Percentiles rank a stretch among this genome's conserved stretches.
Conservation (phyloP, 352 stramenopile species). For the Phytophthora uliginosa region DNA sequence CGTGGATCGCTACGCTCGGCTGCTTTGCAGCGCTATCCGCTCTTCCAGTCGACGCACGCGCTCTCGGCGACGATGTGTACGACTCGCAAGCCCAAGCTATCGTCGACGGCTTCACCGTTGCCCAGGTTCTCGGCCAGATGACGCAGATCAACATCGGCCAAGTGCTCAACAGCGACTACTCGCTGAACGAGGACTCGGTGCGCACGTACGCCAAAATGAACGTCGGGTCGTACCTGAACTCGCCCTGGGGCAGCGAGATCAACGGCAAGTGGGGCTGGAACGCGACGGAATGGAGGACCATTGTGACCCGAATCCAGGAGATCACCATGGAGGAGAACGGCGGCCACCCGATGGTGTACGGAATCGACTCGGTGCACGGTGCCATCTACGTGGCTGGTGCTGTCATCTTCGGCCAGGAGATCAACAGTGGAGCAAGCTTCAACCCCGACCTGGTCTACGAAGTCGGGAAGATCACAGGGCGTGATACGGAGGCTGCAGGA, state of each 20-base stretch:
- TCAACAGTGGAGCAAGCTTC: constrained; percentile 92
- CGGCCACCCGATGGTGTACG: constrained; percentile 83
- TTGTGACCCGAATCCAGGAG: constrained; percentile 83
- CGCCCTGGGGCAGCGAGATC: constrained; percentile 39
- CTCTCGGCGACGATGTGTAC: constrained; percentile 34
- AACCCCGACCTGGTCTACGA: constrained; percentile 80
- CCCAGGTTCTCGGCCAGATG: constrained; percentile 89
- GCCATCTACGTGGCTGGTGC: constrained; percentile 89
- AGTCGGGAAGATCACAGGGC: constrained; percentile 77
- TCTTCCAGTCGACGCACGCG: constrained; percentile 10
- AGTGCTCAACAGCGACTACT: constrained; percentile 70
- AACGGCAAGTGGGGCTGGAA: constrained; percentile 57
- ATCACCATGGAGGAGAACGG: constrained; percentile 77
- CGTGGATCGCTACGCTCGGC: constrained; percentile 40
- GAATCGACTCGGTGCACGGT: constrained; percentile 93
- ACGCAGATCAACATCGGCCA: constrained; percentile 90
- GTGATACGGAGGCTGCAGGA: constrained; percentile 88
- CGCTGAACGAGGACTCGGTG: constrained; percentile 69
- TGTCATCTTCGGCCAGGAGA: constrained; percentile 89
- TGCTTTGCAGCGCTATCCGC: constrained; percentile 38
- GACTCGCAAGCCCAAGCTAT: constrained; percentile 62
- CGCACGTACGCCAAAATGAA: constrained; percentile 76
- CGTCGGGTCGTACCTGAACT: constrained; percentile 92
- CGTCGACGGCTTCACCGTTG: constrained; percentile 58
- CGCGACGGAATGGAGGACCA: constrained; percentile 70